Base-by-base conservation (phyloP, 1,284 basidiomycete species). In the Omphalotus olearius region DNA sequence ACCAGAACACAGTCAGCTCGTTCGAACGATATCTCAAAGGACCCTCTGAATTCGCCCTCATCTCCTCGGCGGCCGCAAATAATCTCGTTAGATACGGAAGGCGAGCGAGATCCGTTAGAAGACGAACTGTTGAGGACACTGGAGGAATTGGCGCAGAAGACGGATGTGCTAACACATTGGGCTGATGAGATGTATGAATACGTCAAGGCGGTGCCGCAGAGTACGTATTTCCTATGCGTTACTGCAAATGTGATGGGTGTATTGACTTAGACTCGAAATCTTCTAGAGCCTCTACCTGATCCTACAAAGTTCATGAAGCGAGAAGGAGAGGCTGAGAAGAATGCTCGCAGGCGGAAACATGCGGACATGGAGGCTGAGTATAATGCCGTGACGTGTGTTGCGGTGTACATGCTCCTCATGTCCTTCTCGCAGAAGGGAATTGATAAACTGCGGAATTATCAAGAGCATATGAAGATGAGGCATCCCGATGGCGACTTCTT, bases 131-230 rank as follows among this genome's bases (percentile, higher is more conserved):
- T 98, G 9, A 80, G 74, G 2, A 67, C 70, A 17, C 73, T 98
- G 37, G 94, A 98, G 64, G 91, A 96, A 57, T 69, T 94, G 0
- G 95, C 93, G 9, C 93, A 97, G 74, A 98, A 98, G 78, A 94
- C 95, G 20, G 89, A 91, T 57, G 93, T 96, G 35, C 72, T 98
- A 50, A 89, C 89, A 48, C 88, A 91, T 57, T 95, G 95, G 80
- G 96, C 91, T 33, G 95, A 98, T 68, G 83, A 88, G 66, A 91
- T 94, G 80, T 88, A 96, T 56, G 84, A 91, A 50, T 84, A 82
- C 67, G 83, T 90, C 43, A 91, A 83, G 68, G 82, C 82, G 18
- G 72, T 88, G 39, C 85, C 86, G 20, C 82, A 88, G 66, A 90
- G 87, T 90, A 58, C 47, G 87, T 74, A 35, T 3, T 35, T 42